Percentiles rank a stretch among this genome's conserved stretches.
Conservation (phyloP, 2,329 filamentous ascomycete genomes). For the Nakataea oryzae region DNA sequence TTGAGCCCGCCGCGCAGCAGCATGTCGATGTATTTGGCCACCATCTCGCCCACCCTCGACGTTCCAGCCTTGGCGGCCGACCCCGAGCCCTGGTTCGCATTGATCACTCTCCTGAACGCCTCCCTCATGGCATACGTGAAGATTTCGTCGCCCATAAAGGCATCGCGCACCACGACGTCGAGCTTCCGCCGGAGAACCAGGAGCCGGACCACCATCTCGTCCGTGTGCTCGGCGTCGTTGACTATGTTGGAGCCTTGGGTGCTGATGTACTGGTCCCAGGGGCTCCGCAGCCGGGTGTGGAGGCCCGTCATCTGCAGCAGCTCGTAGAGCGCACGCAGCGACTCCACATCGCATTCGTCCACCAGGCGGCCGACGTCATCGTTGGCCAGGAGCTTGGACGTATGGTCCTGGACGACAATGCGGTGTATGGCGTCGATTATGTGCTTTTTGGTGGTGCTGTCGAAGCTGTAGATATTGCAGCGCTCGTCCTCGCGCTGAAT, state of each 20-base stretch:
- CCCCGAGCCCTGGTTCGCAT: slow-evolving; percentile 56
- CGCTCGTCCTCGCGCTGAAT: slow-evolving; percentile 63
- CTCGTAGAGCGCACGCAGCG: slow-evolving; percentile 67
- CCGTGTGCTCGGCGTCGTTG: slow-evolving; percentile 64
- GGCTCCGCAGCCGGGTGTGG: slow-evolving; percentile 55
- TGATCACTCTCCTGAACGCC: slow-evolving; percentile 84
- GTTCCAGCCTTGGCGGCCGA: slow-evolving; percentile 71
- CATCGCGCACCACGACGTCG: slow-evolving; percentile 64
- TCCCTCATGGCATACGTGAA: slow-evolving; percentile 73
- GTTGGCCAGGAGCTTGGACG: slow-evolving; percentile 53
- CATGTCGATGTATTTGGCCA: slow-evolving; percentile 91
- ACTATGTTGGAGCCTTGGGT: slow-evolving; percentile 67
- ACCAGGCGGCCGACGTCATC: slow-evolving; percentile 64
- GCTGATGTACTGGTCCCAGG: slow-evolving; percentile 74
- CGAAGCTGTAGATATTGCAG: slow-evolving; percentile 73
- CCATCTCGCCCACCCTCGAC: slow-evolving; percentile 96
- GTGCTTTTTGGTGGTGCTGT: slow-evolving; percentile 70
- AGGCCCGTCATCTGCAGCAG: slow-evolving; percentile 64
- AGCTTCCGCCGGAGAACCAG: slow-evolving; percentile 71
- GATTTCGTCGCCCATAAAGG: slow-evolving; percentile 68
- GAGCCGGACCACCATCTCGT: slow-evolving; percentile 78
- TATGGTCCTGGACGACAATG: slow-evolving; percentile 59
- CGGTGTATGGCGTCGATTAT: slow-evolving; percentile 65
- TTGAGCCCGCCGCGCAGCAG: slow-evolving; percentile 82
- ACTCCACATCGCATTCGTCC: slow-evolving; percentile 54